Conservation (phyloP, 306 rosid species). For the Sindora glabra region DNA sequence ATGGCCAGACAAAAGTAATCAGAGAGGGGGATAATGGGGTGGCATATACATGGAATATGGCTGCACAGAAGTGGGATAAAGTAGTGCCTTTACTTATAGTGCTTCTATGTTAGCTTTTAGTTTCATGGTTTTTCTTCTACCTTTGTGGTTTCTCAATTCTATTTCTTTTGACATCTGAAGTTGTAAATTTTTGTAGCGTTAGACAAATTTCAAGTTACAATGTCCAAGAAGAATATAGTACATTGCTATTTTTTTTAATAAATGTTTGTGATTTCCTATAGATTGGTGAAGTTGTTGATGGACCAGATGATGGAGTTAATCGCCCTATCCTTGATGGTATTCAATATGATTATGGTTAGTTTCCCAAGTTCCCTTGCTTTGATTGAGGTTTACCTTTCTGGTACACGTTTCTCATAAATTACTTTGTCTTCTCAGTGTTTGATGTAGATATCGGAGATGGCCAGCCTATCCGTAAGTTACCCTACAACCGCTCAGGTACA, state of each 20-base stretch:
- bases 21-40: conserved; percentile 98
- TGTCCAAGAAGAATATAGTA: conserved; percentile 2
- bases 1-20: conserved; percentile 87
- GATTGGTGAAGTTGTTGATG: conserved; percentile 99
- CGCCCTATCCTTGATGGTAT: conserved; percentile 61
- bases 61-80: conserved; percentile 87
- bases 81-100: conserved; percentile 34
- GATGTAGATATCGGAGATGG: conserved; percentile 98
- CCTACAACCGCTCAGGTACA: conserved; percentile 80
- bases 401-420: conserved; percentile 1
- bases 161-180: not conserved
- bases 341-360: conserved; percentile 82
- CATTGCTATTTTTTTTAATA: not conserved
- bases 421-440: conserved; percentile 54
- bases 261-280: conserved; percentile 7
- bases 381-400: conserved; percentile 8
- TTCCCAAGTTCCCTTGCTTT: conserved; percentile 11
- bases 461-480: conserved; percentile 83
- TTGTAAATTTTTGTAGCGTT: not conserved
- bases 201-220: not conserved
- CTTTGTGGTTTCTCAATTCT: not conserved
- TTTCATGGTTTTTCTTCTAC: not conserved
- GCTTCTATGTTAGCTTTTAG: conserved; percentile 6
- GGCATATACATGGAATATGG: conserved; percentile 85
- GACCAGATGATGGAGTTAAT: conserved; percentile 60